Percentiles rank a stretch among this genome's conserved stretches.
These are phyloP conservation scores for Citrus unshiu DNA, from an alignment of 345 rosid genomes.

Conservation along the genomic window DNA sequence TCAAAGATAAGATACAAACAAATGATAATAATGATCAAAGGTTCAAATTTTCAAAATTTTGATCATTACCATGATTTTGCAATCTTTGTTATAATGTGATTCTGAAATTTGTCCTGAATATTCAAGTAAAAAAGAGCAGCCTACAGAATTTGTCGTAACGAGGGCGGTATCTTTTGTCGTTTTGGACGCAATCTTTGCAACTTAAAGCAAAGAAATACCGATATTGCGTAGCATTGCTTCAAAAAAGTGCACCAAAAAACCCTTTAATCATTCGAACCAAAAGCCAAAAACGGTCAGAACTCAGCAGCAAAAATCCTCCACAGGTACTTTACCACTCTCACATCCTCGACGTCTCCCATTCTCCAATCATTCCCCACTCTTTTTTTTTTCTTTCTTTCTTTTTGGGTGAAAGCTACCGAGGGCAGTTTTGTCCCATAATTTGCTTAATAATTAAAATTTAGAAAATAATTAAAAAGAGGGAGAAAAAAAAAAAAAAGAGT, in stretches of 20 bases:
- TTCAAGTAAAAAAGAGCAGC: not conserved
- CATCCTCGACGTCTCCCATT: not conserved
- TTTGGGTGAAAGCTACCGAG: constrained; percentile 18
- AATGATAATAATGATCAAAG: not conserved
- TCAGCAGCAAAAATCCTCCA: not conserved
- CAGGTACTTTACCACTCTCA: constrained; percentile 12
- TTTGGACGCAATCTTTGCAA: not conserved
- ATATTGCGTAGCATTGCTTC: not conserved
- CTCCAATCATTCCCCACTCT: constrained; percentile 22
- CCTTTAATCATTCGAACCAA: constrained; percentile 21
- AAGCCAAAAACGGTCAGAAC: constrained; percentile 11
- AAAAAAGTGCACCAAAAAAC: constrained; percentile 10
- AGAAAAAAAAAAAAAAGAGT: not conserved
- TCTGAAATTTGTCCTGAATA: not conserved
- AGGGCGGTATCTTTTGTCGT: constrained; percentile 1
- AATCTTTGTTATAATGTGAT: not conserved
- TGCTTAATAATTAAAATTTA: constrained; percentile 17
- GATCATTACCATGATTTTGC: not conserved
- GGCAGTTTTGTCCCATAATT: constrained; percentile 31
- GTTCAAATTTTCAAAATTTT: not conserved
- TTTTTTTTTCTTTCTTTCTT: not conserved
- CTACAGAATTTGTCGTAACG: constrained; percentile 1
- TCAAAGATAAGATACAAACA: not conserved
- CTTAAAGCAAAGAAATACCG: not conserved
- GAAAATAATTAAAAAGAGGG: not conserved